Base-by-base conservation (phyloP, 306 rosid species). In the Trifolium dubium region DNA sequence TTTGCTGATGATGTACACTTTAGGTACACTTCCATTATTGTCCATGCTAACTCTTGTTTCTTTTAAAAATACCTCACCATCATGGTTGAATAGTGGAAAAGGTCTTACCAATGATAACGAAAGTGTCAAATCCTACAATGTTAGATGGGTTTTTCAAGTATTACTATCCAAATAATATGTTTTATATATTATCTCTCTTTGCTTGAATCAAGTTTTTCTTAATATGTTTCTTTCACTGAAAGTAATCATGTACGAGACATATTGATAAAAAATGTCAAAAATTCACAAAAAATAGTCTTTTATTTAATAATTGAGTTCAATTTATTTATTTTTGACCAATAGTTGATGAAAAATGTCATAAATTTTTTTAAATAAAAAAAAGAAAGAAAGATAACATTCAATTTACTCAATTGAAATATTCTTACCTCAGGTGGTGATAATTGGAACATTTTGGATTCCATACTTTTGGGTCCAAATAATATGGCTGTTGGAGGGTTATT, bases 21-120 rank as follows among this genome's bases (percentile, higher is more conserved):
- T 82, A 4, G 70, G 73, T 6, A 84, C 88, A 10, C 43, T 62
- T 9, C 88, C 85, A 72, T 84, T 82, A n/a, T 37, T 84, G 10
- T 67, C 44, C 0, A 64, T 59, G 10, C 67, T 79, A 12, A 82
- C 60, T 29, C 29, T 7, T 58, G 77, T 51, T 64, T 77, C 80
- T 7, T 80, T 68, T 2, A 2, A 1, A 64, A 68, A 54, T 13
- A 46, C 0, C 47, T 54, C 73, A 1, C 4, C 40, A 53, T 82
- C 73, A 23, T 23, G 23, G 13, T 15, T 23, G 0, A 10, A 31
- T 0, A 63, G 14, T 31, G 19, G 76, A 0, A 3, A 0, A 1
- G 79, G 75, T 37, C 86, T 82, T 74, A 80, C 64, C 78, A 82
- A 47, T 3, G 82, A 32, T 71, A 44, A 30, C 13, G 82, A 86